A percentile compares a stretch with the other conserved stretches of the same genome.
Conservation (phyloP, 768 basidiomycete species). For the Leccinum incarnatum region DNA sequence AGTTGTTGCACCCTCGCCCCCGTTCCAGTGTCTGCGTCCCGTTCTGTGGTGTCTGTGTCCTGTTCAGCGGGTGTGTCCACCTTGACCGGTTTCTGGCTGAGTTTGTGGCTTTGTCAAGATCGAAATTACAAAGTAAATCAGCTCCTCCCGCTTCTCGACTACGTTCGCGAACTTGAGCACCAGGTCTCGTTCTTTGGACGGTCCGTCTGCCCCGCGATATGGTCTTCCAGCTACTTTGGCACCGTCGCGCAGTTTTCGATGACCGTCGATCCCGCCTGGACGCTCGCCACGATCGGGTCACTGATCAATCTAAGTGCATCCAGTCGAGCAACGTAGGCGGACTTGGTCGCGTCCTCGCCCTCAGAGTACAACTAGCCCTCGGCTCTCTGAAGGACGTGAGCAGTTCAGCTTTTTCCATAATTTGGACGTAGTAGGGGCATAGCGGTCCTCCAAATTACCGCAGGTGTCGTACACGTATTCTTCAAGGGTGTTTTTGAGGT, state of each 20-base stretch:
- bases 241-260: constrained; percentile 88
- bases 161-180: constrained; percentile 81
- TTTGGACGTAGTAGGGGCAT: constrained; percentile 82
- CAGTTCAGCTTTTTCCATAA: constrained; percentile 57
- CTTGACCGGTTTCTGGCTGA: constrained; percentile 61
- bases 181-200: constrained; percentile 86
- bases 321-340: constrained; percentile 84
- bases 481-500: constrained; percentile 97
- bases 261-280: constrained; percentile 64
- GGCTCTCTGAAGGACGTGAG: constrained; percentile 66
- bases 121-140: constrained; percentile 84
- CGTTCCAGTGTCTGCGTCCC: constrained; percentile 56
- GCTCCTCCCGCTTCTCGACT: constrained; percentile 87
- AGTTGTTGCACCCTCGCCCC: constrained; percentile 32
- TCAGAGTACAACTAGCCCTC: constrained; percentile 98
- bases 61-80: constrained; percentile 40
- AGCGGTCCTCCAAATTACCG: constrained; percentile 86
- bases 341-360: constrained; percentile 93
- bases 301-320: constrained; percentile 82
- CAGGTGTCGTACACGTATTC: constrained; percentile 98
- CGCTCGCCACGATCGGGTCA: constrained; percentile 80
- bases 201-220: constrained; percentile 83
- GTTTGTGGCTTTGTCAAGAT: constrained; percentile 91
- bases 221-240: constrained; percentile 96
- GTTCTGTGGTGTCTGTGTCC: constrained; percentile 72